Evolutionary conservation across 805 yeast genomes (phyloP).

Genomic region (Lachancea lanzarotensis): DNA sequence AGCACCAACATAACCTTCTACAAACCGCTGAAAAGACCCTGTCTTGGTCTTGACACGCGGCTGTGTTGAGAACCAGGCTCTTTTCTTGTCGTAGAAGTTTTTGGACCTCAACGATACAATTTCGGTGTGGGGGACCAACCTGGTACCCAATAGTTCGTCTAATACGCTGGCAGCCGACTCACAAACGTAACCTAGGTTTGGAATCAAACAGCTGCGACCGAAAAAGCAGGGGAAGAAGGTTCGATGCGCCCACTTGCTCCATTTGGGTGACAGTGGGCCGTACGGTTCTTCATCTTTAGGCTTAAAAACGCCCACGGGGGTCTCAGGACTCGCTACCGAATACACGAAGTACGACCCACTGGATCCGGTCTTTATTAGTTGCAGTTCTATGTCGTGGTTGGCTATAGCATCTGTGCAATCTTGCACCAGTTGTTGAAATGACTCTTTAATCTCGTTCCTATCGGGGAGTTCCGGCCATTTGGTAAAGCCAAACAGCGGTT

Average conservation of each 20-base stretch:
- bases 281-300: constrained; percentile 80
- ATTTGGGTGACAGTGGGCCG: constrained; percentile 70
- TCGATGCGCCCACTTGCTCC: constrained; percentile 75
- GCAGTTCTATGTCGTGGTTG: constrained; percentile 38
- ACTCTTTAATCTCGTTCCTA: constrained; percentile 30
- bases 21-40: constrained; percentile 63
- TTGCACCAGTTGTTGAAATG: constrained; percentile 31
- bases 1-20: constrained; percentile 54
- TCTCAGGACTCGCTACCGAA: constrained; percentile 17
- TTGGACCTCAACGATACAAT: constrained; percentile 44
- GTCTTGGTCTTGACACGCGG: constrained; percentile 35
- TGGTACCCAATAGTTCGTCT: constrained; percentile 52
- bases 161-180: constrained; percentile 67
- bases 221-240: constrained; percentile 72
- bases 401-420: constrained; percentile 43
- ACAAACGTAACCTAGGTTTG: constrained; percentile 64
- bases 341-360: constrained; percentile 64
- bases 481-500: constrained; percentile 32
- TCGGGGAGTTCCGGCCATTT: constrained; percentile 16
- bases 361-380: constrained; percentile 56
- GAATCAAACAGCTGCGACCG: constrained; percentile 66
- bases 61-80: constrained; percentile 16
- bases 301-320: constrained; percentile 56
- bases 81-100: constrained; percentile 32
- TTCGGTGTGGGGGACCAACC: constrained; percentile 62